Conservation (phyloP, 345 rosid species). For the Pugionium cornutum region DNA sequence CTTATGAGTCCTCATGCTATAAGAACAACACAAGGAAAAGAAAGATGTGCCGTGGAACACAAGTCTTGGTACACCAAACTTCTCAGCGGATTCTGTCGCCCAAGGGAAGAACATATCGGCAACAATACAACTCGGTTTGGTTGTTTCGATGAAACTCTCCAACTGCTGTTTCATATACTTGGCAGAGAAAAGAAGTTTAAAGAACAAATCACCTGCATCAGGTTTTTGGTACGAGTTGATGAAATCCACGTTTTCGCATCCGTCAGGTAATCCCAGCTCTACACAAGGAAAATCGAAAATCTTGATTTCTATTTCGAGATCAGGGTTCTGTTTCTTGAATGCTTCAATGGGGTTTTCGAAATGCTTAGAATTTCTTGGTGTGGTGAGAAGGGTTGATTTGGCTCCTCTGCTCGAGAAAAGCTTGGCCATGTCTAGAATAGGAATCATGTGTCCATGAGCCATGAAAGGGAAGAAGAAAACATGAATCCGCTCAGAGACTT, state of each 20-base stretch:
- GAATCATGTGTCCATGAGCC: conserved; percentile 65
- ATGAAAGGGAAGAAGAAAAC: conserved; percentile 52
- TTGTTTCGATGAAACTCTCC: conserved; percentile 44
- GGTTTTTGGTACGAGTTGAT: conserved; percentile 12
- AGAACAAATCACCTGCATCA: conserved; percentile 31
- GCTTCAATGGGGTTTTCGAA: conserved; percentile 36
- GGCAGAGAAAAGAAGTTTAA: conserved; percentile 44
- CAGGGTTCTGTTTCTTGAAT: conserved; percentile 29
- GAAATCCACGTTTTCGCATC: conserved; percentile 47
- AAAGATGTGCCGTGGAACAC: conserved; percentile 40
- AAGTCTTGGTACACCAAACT: conserved; percentile 36
- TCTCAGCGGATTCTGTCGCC: conserved; percentile 32
- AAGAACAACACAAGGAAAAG: conserved; percentile 33
- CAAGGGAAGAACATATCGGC: conserved; percentile 46
- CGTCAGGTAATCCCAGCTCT: conserved; percentile 53
- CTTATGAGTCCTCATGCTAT: conserved; percentile 38
- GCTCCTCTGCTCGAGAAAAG: conserved; percentile 47
- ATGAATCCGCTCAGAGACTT: conserved; percentile 34
- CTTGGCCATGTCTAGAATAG: conserved; percentile 55
- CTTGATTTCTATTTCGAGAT: conserved; percentile 38
- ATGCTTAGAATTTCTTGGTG: conserved; percentile 46
- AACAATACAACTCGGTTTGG: conserved; percentile 41
- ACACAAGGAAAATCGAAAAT: conserved; percentile 46
- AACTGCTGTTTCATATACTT: conserved; percentile 48
- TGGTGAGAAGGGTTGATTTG: conserved; percentile 50